phyloP scores from a whole-genome alignment of 2,329 filamentous ascomycete genomes.

The Pseudogymnoascus sp. region DNA sequence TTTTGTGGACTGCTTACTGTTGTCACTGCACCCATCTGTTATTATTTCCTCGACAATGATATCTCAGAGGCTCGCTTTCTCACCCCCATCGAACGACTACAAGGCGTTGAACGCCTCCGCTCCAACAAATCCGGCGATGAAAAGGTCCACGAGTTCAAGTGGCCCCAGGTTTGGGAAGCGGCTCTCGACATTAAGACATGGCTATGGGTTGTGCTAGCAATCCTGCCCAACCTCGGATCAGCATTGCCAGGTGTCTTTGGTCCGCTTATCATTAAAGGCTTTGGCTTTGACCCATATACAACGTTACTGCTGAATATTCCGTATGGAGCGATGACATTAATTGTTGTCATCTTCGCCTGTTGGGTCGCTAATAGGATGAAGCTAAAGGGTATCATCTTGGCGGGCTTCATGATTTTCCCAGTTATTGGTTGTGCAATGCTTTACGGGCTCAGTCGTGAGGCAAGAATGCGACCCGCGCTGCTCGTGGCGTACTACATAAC shows the following conservation, averaged over 20 bases:
- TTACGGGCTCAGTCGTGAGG: constrained; percentile 42
- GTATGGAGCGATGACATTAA: constrained; percentile 26
- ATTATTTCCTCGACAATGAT: constrained; percentile 1
- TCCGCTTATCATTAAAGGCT: constrained; percentile 34
- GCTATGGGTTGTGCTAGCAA: constrained; percentile 26
- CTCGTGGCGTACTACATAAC: constrained; percentile 58
- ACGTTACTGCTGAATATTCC: constrained; percentile 36
- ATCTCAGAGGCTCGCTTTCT: constrained; percentile 36
- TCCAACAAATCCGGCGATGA: constrained; percentile 48
- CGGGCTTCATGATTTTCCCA: constrained; percentile 48
- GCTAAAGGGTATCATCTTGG: constrained; percentile 47
- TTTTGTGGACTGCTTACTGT: constrained; percentile 46
- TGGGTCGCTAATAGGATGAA: too few species aligned
- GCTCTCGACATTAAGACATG: constrained; percentile 30
- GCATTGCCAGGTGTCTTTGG: constrained; percentile 26
- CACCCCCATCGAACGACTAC: constrained; percentile 40
- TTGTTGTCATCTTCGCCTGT: too few species aligned
- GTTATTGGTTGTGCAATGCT: constrained; percentile 51
- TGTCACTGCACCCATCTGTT: constrained; percentile 28
- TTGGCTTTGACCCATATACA: constrained; percentile 33
- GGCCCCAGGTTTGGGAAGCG: constrained; percentile 36
- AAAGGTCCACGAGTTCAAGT: constrained; percentile 47
- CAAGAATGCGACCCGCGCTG: constrained; percentile 38
- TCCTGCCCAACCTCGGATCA: constrained; percentile 20
- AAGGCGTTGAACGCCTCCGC: constrained; percentile 46